Evolutionary conservation across 2,329 filamentous ascomycete genomes (phyloP), one percentile per base, ranked within the genome.

Genomic region (Seiridium cupressi): DNA sequence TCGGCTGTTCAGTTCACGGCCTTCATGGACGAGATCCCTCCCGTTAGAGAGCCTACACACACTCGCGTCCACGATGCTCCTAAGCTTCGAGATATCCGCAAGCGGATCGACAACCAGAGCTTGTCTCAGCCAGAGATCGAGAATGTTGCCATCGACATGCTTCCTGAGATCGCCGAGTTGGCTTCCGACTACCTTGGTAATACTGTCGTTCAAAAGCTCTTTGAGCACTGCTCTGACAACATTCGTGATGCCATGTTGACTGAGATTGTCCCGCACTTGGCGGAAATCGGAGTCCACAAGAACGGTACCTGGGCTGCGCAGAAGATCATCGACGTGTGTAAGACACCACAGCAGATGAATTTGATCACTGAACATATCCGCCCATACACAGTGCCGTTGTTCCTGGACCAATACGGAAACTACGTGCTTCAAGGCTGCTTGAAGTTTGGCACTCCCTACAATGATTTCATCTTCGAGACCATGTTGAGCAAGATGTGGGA

Each of bases 281-380:
- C 94, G 34, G 93, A 98, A 76, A 97, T 98, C 76, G 95, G 95
- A 68, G 89, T 97, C 6, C 95, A 99, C 84, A 99, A 99, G 85
- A 99, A 99, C 70, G 95, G 95, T 63, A 99, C 95, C 1, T 99
- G 95, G 95, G 95, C 95, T 58, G 95, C 95, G 1, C 95, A 99
- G 77, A 99, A 98, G 83, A 98, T 99, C 70, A 98, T 99, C 67
- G 94, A 98, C 70, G 92, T 97, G 5, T 94, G 93, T 74, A 92
- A 95, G 77, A 92, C 90, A 1, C 87, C 90, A 5, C 79, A 81
- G 46, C 93, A 98, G 77, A 94, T 95, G 88, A 79, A 81, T 51
- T 80, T 92, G 77, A 94, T 99, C 70, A 90, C 95, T 35, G 88
- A 96, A 64, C 85, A 92, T 65, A 81, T 98, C 36, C 89, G 89